Evolutionary conservation across 2,329 filamentous ascomycete genomes (phyloP), one percentile per base, ranked within the genome.

Genomic region (Raffaelea albimanens): DNA sequence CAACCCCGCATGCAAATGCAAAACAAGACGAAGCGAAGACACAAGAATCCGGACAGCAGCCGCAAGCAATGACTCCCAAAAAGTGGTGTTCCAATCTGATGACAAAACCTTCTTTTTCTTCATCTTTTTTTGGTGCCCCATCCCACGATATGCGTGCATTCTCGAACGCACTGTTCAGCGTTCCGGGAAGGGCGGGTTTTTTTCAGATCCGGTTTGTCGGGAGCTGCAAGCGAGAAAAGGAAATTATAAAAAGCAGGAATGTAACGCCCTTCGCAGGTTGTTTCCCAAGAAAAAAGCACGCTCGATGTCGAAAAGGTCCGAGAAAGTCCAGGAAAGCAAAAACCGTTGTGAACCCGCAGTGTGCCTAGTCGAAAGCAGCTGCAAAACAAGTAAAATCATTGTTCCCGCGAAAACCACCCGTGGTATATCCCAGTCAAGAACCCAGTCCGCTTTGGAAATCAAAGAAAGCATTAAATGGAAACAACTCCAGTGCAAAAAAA

Each of bases 191-290:
- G 34, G 34, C 5, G 34, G 18, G 34, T 38, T 8, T 19, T 16
- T 19, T 38, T 8, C 23, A 25, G 22, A n/a, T 36, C 36, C 50
- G 29, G 45, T 47, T 44, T 53, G 59, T 49, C 50, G 45, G 62
- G 63, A 66, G 65, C 61, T 61, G 63, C 65, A 63, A 64, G 63
- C 63, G 60, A 60, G 57, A 58, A 58, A 61, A 51, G 19, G 34
- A 36, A 45, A 43, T 48, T 18, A 14, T n/a, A 29, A 46, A 45
- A 42, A 11, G 41, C 44, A 41, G 46, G 43, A 51, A 50, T n/a
- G 23, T 20, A 13, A 19, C n/a, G 8, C 13, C 18, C 34, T 19
- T 38, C 14, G 13, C 5, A 38, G 14, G 34, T 29, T 7, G 25
- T 29, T 29, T 29, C 25, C 25, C 25, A 7, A 16, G 18, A 31